Conservation (phyloP, 164 flowering plant species). For the Amborella trichopoda region DNA sequence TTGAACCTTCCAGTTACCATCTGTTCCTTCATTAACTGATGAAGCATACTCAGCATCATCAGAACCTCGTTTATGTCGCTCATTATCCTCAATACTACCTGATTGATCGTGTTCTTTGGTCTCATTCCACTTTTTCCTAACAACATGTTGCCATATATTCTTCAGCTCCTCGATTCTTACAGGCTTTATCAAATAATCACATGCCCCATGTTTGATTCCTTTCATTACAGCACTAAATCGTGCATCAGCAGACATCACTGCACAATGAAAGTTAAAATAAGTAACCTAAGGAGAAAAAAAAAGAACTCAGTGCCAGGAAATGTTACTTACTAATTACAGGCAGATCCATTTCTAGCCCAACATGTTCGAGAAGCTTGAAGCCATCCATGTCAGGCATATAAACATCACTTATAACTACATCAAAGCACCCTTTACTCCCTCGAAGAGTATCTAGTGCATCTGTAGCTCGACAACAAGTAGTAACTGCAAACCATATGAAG, state of each 20-base stretch:
- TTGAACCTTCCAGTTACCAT: slow-evolving; percentile 33
- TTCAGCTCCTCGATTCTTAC: slow-evolving; percentile 61
- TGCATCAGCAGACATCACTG: slow-evolving; percentile 91
- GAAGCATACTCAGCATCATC: slow-evolving; percentile 54
- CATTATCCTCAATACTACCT: slow-evolving; percentile 46
- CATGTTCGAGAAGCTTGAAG: slow-evolving; percentile 69
- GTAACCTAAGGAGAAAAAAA: background rate
- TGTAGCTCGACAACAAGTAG: slow-evolving; percentile 58
- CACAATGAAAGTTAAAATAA: slow-evolving; percentile 3
- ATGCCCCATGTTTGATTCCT: slow-evolving; percentile 80
- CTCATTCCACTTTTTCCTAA: slow-evolving; percentile 50
- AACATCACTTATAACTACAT: slow-evolving; percentile 80
- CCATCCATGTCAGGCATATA: slow-evolving; percentile 98
- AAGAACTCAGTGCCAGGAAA: background rate
- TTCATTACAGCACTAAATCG: slow-evolving; percentile 58
- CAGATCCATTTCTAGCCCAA: slow-evolving; percentile 85
- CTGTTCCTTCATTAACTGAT: slow-evolving; percentile 50
- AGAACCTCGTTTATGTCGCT: slow-evolving; percentile 26
- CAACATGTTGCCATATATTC: slow-evolving; percentile 91
- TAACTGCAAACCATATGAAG: slow-evolving; percentile 45
- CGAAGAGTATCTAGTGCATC: slow-evolving; percentile 59
- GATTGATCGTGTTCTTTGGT: slow-evolving; percentile 48
- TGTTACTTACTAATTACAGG: slow-evolving; percentile 81
- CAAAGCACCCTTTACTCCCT: slow-evolving; percentile 65
- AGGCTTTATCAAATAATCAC: slow-evolving; percentile 89